Percentiles rank a stretch among this genome's conserved stretches.
These are phyloP conservation scores for Endoconidiophora laricicola DNA, from an alignment of 2,329 filamentous ascomycete genomes.

Conservation along the genomic window DNA sequence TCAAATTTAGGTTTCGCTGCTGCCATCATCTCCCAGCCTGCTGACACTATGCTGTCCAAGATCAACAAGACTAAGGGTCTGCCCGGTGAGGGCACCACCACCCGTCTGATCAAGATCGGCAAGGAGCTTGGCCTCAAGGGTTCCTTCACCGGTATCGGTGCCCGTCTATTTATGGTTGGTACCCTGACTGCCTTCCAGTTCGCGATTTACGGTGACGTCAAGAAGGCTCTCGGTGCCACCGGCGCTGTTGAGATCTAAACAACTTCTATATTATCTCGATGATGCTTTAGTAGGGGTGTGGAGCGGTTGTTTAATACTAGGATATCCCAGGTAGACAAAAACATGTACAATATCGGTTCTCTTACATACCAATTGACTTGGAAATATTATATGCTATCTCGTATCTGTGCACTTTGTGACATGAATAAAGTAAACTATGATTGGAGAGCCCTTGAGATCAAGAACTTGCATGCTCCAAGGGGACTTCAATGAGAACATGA, in stretches of 20 bases:
- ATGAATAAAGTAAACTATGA: too few species aligned
- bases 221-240: slow-evolving; percentile 51
- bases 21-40: slow-evolving; percentile 73
- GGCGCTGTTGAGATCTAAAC: slow-evolving; percentile 57
- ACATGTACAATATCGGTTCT: slow-evolving; percentile 13
- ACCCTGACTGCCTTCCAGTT: slow-evolving; percentile 68
- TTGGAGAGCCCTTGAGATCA: too few species aligned
- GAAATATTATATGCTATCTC: too few species aligned
- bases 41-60: slow-evolving; percentile 87
- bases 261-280: not conserved
- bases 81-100: slow-evolving; percentile 68
- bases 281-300: slow-evolving; percentile 3
- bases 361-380: not conserved
- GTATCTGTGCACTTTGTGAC: too few species aligned
- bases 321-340: slow-evolving; percentile 13
- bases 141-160: slow-evolving; percentile 66
- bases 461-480: too few species aligned
- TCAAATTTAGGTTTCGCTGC: slow-evolving; percentile 44
- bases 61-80: slow-evolving; percentile 90
- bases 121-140: slow-evolving; percentile 70
- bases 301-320: slow-evolving; percentile 13
- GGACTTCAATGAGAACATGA: too few species aligned
- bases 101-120: slow-evolving; percentile 72
- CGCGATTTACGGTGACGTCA: slow-evolving; percentile 69
- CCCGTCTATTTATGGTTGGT: slow-evolving; percentile 48